Evolutionary conservation across 257 asterid genomes (phyloP).

Genomic region (Mitragyna speciosa): DNA sequence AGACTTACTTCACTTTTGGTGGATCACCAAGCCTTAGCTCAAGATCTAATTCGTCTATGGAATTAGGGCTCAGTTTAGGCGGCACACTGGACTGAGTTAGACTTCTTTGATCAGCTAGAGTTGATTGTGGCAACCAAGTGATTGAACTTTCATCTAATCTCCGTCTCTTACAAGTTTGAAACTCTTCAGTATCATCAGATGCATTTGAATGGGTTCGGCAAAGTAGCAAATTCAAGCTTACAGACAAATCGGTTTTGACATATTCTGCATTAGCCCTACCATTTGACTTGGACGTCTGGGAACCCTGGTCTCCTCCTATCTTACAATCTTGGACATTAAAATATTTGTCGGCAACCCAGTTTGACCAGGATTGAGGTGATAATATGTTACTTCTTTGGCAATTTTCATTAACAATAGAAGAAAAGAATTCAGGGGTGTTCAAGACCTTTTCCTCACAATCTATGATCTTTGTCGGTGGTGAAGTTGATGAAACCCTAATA

Average conservation of each 20-base stretch:
- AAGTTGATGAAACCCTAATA: conserved; percentile 61
- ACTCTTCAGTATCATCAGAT: conserved; percentile 36
- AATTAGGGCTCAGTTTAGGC: conserved; percentile 28
- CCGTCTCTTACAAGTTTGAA: conserved; percentile 58
- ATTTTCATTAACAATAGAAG: conserved; percentile 33
- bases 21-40: conserved; percentile 89
- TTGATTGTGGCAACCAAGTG: conserved; percentile 33
- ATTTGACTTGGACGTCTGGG: conserved; percentile 19
- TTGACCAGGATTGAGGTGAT: conserved; percentile 46
- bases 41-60: conserved; percentile 73
- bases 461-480: conserved; percentile 26
- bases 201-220: conserved; percentile 21
- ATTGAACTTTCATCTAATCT: conserved; percentile 40
- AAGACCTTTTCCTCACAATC: conserved; percentile 18
- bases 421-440: conserved; percentile 27
- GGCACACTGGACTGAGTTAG: conserved; percentile 31
- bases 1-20: conserved; percentile 56
- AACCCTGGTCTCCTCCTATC: conserved; percentile 33
- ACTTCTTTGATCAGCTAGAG: conserved; percentile 33
- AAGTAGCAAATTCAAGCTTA: conserved; percentile 29
- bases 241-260: conserved; percentile 40
- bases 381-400: conserved; percentile 12
- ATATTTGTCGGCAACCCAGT: conserved; percentile 38
- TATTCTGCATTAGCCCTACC: conserved; percentile 35
- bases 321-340: conserved; percentile 28